Evolutionary conservation across 2,329 filamentous ascomycete genomes (phyloP).

Genomic region (Aureobasidium sp.): DNA sequence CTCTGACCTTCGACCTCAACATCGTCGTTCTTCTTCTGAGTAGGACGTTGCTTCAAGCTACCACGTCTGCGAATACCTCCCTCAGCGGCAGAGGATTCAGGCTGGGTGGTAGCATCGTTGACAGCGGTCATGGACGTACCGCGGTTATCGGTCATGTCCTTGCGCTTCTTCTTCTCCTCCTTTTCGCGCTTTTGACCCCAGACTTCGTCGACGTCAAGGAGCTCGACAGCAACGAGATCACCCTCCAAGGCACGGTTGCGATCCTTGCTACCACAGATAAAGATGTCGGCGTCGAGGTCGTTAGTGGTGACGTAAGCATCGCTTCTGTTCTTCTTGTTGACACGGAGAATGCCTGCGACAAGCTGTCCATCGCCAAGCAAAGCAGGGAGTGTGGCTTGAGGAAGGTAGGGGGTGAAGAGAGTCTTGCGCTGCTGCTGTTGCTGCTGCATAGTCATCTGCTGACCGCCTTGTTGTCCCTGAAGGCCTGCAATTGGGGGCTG

Average conservation of each 20-base stretch:
- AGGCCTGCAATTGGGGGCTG: constrained; percentile 56
- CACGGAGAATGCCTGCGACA: constrained; percentile 89
- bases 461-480: constrained; percentile 63
- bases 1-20: constrained; percentile 98
- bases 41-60: constrained; percentile 91
- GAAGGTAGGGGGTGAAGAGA: constrained; percentile 93
- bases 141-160: constrained; percentile 92
- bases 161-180: constrained; percentile 99
- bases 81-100: constrained; percentile 59
- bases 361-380: constrained; percentile 87
- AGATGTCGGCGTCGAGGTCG: constrained; percentile 95
- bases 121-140: constrained; percentile 64
- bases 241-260: constrained; percentile 94
- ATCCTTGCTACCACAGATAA: constrained; percentile 99
- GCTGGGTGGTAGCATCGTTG: constrained; percentile 52
- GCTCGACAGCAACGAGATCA: constrained; percentile 89
- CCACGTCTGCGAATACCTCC: constrained; percentile 87
- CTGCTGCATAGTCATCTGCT: constrained; percentile 61
- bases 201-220: constrained; percentile 95
- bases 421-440: constrained; percentile 94
- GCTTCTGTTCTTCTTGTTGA: constrained; percentile 99
- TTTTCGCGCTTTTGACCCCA: constrained; percentile 99
- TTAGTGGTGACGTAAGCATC: constrained; percentile 95
- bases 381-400: constrained; percentile 86
- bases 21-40: constrained; percentile 99